Base-by-base conservation (phyloP, 2,329 filamentous ascomycete species). In the Coleophoma eucalyptorum region DNA sequence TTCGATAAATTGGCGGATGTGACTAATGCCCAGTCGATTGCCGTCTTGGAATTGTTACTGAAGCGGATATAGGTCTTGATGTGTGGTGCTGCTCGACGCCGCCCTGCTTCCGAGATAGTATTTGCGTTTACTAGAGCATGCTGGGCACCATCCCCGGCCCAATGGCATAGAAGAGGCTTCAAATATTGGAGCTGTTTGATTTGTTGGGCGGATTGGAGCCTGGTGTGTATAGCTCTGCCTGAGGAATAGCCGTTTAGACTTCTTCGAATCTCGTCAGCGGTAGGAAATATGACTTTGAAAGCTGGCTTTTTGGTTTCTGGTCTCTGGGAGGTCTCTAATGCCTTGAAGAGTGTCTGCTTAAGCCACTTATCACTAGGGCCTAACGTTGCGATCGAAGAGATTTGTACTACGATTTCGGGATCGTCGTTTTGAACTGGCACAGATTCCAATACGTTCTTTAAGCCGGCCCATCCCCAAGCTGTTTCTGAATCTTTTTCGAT, bases 1-100 rank as follows among this genome's bases (percentile, higher is more conserved):
- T 86, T 93, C 2, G 89, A 94, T 2, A 96, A 67, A 59, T 96
- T 96, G n/a, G 91, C 90, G n/a, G 89, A 94, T 0, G 90, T 95
- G 2, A 95, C 66, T 56, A 96, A 75, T 2, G 89, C 90, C 92
- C 91, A 96, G 62, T 94, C 88, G 37, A 95, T 84, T 2, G 61
- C 65, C 16, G 71, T 62, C n/a, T 66, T 49, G 7, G 11, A 46
- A 18, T 40, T 31, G 47, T 65, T 57, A 48, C 72, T 69, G 57
- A 78, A 91, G 4, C 88, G 81, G 42, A 92, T 83, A 62, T 94
- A 96, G 0, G 90, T 96, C 67, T 96, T 96, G 65, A 96, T 88
- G 59, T 96, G 91, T 0, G 91, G 91, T 1, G 90, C 89, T 16
- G 90, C 90, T 31, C 82, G 76, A 44, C 80, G 74, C 49, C 88